phyloP scores from a whole-genome alignment of 345 rosid genomes.

The Rubroshorea leprosula region DNA sequence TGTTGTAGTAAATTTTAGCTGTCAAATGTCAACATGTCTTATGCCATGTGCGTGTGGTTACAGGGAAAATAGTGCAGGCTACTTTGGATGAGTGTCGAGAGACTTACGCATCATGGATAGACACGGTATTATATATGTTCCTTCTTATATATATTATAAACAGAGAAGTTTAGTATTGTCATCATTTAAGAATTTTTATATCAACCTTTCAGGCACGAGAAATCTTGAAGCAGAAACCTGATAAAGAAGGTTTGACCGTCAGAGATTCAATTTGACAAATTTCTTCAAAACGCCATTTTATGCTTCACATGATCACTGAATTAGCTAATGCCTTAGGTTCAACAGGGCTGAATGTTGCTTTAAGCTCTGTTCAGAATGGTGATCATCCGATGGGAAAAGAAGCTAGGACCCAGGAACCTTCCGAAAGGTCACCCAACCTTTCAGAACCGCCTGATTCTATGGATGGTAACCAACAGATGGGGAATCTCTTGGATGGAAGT shows the following conservation, averaged over 20 bases:
- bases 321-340: slow-evolving; percentile 6
- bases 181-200: slow-evolving; percentile 9
- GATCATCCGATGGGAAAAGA: slow-evolving; percentile 28
- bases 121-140: slow-evolving; percentile 41
- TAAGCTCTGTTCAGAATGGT: slow-evolving; percentile 21
- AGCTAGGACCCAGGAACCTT: slow-evolving; percentile 23
- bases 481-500: slow-evolving; percentile 24
- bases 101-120: slow-evolving; percentile 67
- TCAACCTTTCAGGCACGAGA: slow-evolving; percentile 59
- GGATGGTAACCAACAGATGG: slow-evolving; percentile 20
- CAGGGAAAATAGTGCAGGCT: slow-evolving; percentile 91
- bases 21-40: neutral
- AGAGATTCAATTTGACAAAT: neutral
- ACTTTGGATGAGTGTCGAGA: slow-evolving; percentile 84
- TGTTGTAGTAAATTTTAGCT: neutral
- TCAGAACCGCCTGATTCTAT: slow-evolving; percentile 22
- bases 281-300: neutral
- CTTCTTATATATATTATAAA: slow-evolving; percentile 7
- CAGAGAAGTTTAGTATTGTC: neutral
- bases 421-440: slow-evolving; percentile 26
- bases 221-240: slow-evolving; percentile 58
- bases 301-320: neutral
- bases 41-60: neutral
- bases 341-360: slow-evolving; percentile 27
- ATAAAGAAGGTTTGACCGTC: slow-evolving; percentile 37